These are phyloP conservation scores for Scheffersomyces stipitis DNA, from an alignment of 805 yeast species.

Conservation along the genomic window DNA sequence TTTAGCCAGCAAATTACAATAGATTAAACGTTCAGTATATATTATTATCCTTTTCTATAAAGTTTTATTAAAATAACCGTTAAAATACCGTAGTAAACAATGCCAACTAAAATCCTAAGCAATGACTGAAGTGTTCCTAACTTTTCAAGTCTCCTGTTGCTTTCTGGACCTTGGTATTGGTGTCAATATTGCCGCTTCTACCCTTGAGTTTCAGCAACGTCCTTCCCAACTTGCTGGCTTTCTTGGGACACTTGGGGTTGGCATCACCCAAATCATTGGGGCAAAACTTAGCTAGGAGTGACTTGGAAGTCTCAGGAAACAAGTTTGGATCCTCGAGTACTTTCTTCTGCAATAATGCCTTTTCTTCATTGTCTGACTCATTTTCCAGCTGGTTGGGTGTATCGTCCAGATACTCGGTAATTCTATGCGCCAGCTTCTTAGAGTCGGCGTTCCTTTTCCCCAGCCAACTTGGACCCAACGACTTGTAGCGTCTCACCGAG, in stretches of 20 bases:
- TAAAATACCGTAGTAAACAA: too few species aligned
- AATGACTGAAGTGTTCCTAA: too few species aligned
- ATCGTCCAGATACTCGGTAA: neutral
- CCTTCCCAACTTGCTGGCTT: neutral
- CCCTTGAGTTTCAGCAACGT: neutral
- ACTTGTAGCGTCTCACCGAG: too few species aligned
- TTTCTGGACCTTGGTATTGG: neutral
- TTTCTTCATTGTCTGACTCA: neutral
- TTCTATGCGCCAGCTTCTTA: too few species aligned
- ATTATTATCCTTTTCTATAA: too few species aligned
- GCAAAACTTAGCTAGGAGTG: neutral
- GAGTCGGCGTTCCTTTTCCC: too few species aligned
- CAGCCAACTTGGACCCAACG: too few species aligned
- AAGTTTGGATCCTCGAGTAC: neutral
- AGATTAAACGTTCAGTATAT: too few species aligned
- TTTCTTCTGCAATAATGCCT: neutral
- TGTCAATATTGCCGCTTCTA: neutral
- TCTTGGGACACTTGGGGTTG: neutral
- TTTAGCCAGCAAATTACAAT: conserved; percentile 24
- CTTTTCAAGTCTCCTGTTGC: neutral
- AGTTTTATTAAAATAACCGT: too few species aligned
- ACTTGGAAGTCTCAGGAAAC: neutral
- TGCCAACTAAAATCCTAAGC: too few species aligned
- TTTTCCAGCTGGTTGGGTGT: neutral
- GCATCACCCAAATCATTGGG: neutral